Percentiles rank a stretch among this genome's conserved stretches.
phyloP scores from a whole-genome alignment of 2,329 filamentous ascomycete species.

The Diaporthe sp. region DNA sequence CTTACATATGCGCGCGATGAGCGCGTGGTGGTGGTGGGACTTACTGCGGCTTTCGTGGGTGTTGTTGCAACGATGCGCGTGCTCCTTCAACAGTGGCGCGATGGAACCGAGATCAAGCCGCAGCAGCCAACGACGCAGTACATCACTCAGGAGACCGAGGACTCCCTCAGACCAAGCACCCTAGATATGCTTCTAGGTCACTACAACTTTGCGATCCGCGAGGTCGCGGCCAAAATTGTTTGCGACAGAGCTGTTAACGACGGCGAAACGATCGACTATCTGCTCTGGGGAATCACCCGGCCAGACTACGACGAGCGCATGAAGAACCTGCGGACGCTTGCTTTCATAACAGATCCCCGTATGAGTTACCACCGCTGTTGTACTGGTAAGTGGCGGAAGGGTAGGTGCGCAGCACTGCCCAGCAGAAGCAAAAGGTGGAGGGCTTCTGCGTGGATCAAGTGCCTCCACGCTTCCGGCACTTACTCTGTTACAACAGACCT shows the following conservation, averaged over 20 bases:
- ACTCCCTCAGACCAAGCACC: conserved; percentile 75
- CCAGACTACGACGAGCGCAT: conserved; percentile 71
- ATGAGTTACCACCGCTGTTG: conserved; percentile 46
- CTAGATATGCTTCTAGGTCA: conserved; percentile 76
- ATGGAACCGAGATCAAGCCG: conserved; percentile 75
- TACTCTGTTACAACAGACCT: background rate
- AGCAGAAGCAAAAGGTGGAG: conserved; percentile 47
- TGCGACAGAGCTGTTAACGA: conserved; percentile 72
- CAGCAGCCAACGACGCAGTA: conserved; percentile 76
- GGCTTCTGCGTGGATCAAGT: conserved; percentile 4
- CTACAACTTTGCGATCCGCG: conserved; percentile 79
- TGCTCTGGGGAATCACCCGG: conserved; percentile 71
- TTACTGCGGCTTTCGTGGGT: conserved; percentile 70
- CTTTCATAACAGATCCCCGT: conserved; percentile 66
- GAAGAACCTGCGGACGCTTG: conserved; percentile 67
- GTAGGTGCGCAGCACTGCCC: conserved; percentile 42
- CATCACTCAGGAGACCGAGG: conserved; percentile 81
- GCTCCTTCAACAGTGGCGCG: conserved; percentile 70
- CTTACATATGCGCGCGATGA: conserved; percentile 60
- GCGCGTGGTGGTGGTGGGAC: conserved; percentile 64
- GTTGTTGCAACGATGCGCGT: conserved; percentile 69
- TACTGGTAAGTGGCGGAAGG: conserved; percentile 34
- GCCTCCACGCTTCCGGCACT: conserved; percentile 9
- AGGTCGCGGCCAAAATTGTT: conserved; percentile 73
- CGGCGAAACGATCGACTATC: conserved; percentile 58